These are phyloP conservation scores for Canariomyces notabilis DNA, from an alignment of 2,329 filamentous ascomycete genomes.

Conservation along the genomic window DNA sequence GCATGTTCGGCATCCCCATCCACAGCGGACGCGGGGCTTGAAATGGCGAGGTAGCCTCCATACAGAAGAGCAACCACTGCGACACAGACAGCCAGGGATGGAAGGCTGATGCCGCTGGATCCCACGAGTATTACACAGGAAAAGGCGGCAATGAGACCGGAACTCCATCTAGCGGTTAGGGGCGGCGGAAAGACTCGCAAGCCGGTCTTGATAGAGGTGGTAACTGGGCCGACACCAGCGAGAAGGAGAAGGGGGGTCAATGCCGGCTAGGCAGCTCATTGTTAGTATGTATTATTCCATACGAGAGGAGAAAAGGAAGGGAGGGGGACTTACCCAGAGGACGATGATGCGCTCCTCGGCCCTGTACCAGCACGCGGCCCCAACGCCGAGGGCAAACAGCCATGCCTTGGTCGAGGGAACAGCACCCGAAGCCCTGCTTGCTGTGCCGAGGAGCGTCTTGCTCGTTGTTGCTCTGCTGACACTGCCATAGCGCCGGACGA, in stretches of 20 bases:
- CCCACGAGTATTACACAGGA: neutral
- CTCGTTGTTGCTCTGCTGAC: no score
- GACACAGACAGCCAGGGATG: neutral
- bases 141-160: neutral
- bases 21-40: neutral
- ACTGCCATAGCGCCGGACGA: no score
- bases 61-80: neutral
- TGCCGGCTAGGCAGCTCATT: slow-evolving; percentile 24
- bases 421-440: no score
- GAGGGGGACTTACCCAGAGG: no score
- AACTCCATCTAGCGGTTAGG: slow-evolving; percentile 5
- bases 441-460: no score
- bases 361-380: slow-evolving; percentile 21
- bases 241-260: slow-evolving; percentile 31
- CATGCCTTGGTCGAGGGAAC: no score
- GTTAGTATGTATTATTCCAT: neutral
- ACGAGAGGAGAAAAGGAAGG: slow-evolving; percentile 16
- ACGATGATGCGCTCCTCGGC: slow-evolving; percentile 20
- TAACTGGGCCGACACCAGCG: slow-evolving; percentile 23
- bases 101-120: neutral
- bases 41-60: neutral
- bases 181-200: slow-evolving; percentile 5
- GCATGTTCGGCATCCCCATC: neutral
- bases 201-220: slow-evolving; percentile 4
- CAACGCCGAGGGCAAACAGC: slow-evolving; percentile 18